Conservation (phyloP, 768 basidiomycete genomes). For the Suillus clintonianus region DNA sequence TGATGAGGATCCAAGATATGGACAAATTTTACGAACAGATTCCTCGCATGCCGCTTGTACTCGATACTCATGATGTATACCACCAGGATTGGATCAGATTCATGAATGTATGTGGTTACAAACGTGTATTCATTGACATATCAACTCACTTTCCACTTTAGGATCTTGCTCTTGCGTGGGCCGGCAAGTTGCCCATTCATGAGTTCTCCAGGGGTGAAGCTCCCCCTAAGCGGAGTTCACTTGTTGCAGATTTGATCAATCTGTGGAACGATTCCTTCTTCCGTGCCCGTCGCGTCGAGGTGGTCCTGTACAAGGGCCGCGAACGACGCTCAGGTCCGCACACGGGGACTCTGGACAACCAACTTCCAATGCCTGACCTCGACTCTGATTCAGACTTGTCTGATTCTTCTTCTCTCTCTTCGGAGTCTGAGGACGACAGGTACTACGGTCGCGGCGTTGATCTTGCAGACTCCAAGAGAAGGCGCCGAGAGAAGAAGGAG, state of each 20-base stretch:
- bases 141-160: conserved; percentile 25
- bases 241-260: conserved; percentile 73
- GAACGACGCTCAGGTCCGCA: conserved; percentile 72
- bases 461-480: conserved; percentile 50
- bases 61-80: conserved; percentile 76
- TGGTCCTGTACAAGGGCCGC: conserved; percentile 78
- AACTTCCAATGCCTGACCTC: conserved; percentile 50
- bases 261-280: conserved; percentile 83
- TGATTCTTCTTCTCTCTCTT: conserved; percentile 40
- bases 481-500: conserved; percentile 54
- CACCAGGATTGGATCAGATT: conserved; percentile 80
- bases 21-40: conserved; percentile 66
- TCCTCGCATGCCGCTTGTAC: conserved; percentile 72
- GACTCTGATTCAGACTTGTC: conserved; percentile 41
- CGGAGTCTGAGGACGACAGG: conserved; percentile 44
- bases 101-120: conserved; percentile 57
- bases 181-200: conserved; percentile 70
- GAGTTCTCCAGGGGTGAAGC: conserved; percentile 47
- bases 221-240: conserved; percentile 55
- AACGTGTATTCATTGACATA: not conserved
- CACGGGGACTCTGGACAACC: conserved; percentile 55
- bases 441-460: conserved; percentile 52
- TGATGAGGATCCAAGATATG: conserved; percentile 76
- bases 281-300: conserved; percentile 70
- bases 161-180: conserved; percentile 79